Base-by-base conservation (phyloP, 495 filamentous ascomycete genomes). In the Aspergillus steynii region DNA sequence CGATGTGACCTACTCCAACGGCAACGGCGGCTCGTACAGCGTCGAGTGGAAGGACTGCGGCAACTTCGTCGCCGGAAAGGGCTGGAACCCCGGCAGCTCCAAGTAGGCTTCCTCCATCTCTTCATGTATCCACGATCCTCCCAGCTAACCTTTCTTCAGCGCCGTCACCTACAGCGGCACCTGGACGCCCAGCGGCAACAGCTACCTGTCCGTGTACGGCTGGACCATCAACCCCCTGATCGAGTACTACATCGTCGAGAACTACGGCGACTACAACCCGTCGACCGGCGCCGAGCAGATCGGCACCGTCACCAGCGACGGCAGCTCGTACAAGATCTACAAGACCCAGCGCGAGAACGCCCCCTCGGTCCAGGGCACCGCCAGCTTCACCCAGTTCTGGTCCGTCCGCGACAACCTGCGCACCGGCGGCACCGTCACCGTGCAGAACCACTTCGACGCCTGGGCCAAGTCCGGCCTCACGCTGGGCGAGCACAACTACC, bases 201-300 rank as follows among this genome's bases (percentile, higher is more conserved):
- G 75, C 48, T 87, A 87, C 68, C 78, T 88, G 28, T 69, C 84
- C 37, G 71, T 89, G 56, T 86, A 88, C 67, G 85, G 85, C 57
- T 88, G 84, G 86, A 86, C 83, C n/a, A 76, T 68, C 12, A 77
- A 77, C 71, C 86, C 86, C 0, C 74, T 88, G 3, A 75, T 87
- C 56, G 86, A 89, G 62, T 87, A 86, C 74, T 88, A 87, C 73
- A 80, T 88, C 55, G 68, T 87, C 52, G 86, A 88, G 66, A 73
- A 75, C 67, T 86, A 75, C 70, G 82, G 83, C 49, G 74, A 67
- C 55, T 85, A 76, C 68, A 77, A 86, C 68, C 85, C 84, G 0
- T 71, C 68, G 27, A 69, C 73, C 37, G 74, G 72, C 42, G 74
- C 76, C 25, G 66, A 64, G 0, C 74, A 78, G 67, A 80, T 83